Evolutionary conservation across 148 eudicot genomes (phyloP), one percentile per base, ranked within the genome.

Genomic region (Rhododendron williamsianum): DNA sequence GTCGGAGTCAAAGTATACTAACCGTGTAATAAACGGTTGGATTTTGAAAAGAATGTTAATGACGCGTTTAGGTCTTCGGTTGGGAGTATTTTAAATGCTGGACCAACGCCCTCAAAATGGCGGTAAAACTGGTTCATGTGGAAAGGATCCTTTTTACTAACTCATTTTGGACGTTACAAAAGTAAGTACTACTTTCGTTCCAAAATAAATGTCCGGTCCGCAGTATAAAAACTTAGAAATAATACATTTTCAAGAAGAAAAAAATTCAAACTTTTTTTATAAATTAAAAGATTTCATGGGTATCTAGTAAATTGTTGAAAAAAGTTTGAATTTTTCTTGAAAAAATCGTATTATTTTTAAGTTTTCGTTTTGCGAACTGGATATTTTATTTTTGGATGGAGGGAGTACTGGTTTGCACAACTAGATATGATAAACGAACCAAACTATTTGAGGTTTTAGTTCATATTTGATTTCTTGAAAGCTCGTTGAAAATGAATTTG

Each of bases 341-440:
- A 41, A 41, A 41, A 41, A 41, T 41, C 0, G 6, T 4, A 41
- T 41, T 41, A 41, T 41, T 41, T 41, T 41, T 41, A 41, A 41
- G 1, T 41, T 41, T 0, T 41, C 45, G 0, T 41, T 41, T 41
- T 41, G 6, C 45, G 0, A 6, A 0, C 1, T 0, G 7, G 45
- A 41, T 0, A 30, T 4, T 41, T 41, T 41, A 41, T 6, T 41
- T 41, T 41, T 1, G 45, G 1, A 41, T 0, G 45, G 6, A 41
- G 45, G 6, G 45, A 41, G 45, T 41, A 41, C 6, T 6, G 6
- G 0, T 41, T 41, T 41, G 65, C 65, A 58, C 25, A 21, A 21
- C 65, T 58, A 21, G n/a, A 58, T 21, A 25, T 9, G 23, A 58
- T 58, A 21, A 58, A 19, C 25, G 0, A 48, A 9, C 0, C 2